A percentile compares a stretch with the other conserved stretches of the same genome.
These are phyloP conservation scores for Castanea sativa DNA, from an alignment of 306 rosid genomes.

Conservation along the genomic window DNA sequence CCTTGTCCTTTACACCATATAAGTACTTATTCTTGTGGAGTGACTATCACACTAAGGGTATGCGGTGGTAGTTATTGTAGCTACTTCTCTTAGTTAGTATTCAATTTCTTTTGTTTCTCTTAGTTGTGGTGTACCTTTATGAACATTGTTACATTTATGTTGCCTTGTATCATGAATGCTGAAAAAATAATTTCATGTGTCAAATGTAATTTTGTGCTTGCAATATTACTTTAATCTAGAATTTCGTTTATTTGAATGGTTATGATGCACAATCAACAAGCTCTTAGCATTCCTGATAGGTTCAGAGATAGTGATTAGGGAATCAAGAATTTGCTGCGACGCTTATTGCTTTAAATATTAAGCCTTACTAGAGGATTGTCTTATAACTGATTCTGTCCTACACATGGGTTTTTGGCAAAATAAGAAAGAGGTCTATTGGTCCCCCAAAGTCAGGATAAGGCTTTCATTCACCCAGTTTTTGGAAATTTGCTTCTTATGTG, in stretches of 20 bases:
- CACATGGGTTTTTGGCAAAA: background rate
- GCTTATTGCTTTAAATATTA: background rate
- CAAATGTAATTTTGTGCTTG: background rate
- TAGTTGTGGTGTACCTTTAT: background rate
- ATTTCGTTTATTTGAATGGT: background rate
- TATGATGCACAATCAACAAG: background rate
- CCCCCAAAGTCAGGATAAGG: background rate
- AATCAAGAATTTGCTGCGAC: background rate
- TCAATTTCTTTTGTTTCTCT: background rate
- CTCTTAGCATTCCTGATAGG: background rate
- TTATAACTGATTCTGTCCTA: background rate
- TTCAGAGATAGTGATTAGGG: background rate
- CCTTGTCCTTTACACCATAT: too few relatives aligned
- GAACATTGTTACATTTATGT: background rate
- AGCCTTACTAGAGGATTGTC: background rate
- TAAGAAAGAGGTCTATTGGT: background rate
- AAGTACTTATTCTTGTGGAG: too few relatives aligned
- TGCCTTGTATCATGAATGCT: background rate
- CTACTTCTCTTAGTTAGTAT: background rate
- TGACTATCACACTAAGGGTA: too few relatives aligned
- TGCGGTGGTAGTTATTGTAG: background rate
- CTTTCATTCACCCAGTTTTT: background rate
- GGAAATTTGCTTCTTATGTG: background rate
- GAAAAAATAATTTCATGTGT: background rate
- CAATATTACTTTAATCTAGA: background rate